phyloP scores from a whole-genome alignment of 345 rosid species.

The Leavenworthia alabamica region DNA sequence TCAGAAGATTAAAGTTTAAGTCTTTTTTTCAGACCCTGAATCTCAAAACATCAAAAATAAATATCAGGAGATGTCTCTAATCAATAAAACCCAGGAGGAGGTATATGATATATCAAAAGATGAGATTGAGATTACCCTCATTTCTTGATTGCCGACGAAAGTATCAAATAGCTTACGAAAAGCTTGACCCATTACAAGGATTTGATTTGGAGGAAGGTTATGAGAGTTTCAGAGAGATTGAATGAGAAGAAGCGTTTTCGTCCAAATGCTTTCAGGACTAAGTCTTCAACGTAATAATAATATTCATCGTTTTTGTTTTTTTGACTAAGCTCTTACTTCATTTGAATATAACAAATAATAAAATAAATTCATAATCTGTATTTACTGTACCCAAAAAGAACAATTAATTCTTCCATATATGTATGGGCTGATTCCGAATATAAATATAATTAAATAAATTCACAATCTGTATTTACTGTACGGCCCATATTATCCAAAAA shows the following conservation, averaged over 20 bases:
- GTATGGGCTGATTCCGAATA: no score
- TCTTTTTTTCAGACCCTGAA: not conserved
- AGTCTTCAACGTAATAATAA: constrained; percentile 12
- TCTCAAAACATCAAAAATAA: not conserved
- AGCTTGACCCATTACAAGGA: constrained; percentile 69
- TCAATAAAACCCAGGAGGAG: no score
- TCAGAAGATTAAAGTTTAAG: not conserved
- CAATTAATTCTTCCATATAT: no score
- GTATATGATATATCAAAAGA: constrained; percentile 3
- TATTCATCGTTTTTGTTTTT: no score
- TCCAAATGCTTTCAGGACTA: constrained; percentile 8
- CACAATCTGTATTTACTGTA: no score
- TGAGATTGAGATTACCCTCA: constrained; percentile 50
- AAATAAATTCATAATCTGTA: no score
- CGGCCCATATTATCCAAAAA: no score
- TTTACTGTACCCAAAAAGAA: no score
- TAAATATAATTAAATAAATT: no score
- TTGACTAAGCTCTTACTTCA: no score
- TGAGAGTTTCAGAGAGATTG: not conserved
- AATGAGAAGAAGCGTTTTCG: constrained; percentile 1
- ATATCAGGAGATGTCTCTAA: no score
- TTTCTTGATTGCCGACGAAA: constrained; percentile 85
- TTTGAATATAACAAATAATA: no score
- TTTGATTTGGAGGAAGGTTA: constrained; percentile 2
- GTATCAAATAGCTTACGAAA: constrained; percentile 83